phyloP scores from a whole-genome alignment of 1,284 basidiomycete genomes.

The Irpex sp. region DNA sequence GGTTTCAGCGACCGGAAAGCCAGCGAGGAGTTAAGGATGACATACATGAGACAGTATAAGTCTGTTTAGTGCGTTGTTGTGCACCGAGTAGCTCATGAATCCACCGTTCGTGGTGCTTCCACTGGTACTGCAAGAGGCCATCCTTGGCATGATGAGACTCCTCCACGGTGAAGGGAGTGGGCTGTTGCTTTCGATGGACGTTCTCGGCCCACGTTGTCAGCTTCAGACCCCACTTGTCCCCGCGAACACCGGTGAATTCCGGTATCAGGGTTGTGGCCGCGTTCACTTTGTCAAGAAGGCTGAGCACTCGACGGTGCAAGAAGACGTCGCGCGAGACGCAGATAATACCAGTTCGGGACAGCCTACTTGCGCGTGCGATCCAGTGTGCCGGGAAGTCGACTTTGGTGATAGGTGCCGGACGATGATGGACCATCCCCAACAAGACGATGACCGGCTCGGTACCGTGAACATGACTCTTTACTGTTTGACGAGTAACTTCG shows the following conservation, averaged over 20 bases:
- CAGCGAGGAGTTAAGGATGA: neutral
- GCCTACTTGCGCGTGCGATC: conserved; percentile 17
- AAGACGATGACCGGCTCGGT: conserved; percentile 21
- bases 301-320: conserved; percentile 19
- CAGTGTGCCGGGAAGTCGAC: conserved; percentile 16
- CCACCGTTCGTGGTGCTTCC: conserved; percentile 19
- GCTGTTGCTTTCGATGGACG: conserved; percentile 9
- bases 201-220: conserved; percentile 19
- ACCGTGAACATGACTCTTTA: neutral
- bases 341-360: conserved; percentile 22
- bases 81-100: conserved; percentile 12
- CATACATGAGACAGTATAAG: conserved; percentile 17
- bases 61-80: neutral
- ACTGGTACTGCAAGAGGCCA: conserved; percentile 15
- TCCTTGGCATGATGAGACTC: conserved; percentile 7
- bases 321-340: conserved; percentile 21
- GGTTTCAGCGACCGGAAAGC: neutral
- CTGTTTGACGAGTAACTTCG: neutral
- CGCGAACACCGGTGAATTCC: conserved; percentile 18
- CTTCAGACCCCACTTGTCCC: conserved; percentile 17
- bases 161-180: conserved; percentile 12
- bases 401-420: conserved; percentile 5
- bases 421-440: conserved; percentile 21
- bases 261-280: conserved; percentile 25
- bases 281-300: conserved; percentile 23